Base-by-base conservation (phyloP, 208 protist species). In the Acanthamoeba healyi region DNA sequence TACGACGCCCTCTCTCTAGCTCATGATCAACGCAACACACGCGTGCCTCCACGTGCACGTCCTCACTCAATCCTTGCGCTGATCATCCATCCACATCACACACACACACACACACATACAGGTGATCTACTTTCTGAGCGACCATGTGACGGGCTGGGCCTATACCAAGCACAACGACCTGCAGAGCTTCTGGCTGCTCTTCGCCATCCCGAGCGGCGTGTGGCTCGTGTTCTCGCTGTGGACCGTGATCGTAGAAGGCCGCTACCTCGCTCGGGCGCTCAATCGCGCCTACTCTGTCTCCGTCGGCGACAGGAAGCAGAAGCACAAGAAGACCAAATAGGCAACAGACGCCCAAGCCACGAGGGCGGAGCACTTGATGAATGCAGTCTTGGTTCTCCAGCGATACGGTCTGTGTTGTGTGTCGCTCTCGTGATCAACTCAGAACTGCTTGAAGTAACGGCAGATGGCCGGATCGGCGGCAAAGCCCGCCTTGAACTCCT, bases 61-160 rank as follows among this genome's bases (percentile, higher is more conserved):
- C 54, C 22, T 32, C n/a, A 26, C 65, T 40, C 36, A 36, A 12
- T 6, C 63, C 34, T 72, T 1, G 29, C 36, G 26, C 65, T 36
- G 17, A 40, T 22, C 32, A 19, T 12, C 1, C 61, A n/a, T 70
- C 61, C 19, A 10, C 61, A 34, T 24, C 61, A 34, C 61, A 12
- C 29, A 70, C 61, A 70, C 32, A 26, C 61, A 19, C 46, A 51
- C 19, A 24, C 54, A 61, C 54, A 58, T 22, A 32, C 36, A 77
- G 70, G 70, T 81, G 17, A 81, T 81, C 70, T 81, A 81, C 38
- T 81, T 81, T 38, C 70, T 81, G 70, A 81, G 70, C 70, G 70
- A 81, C 70, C 40, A 81, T 38, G 38, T 81, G 38, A 81, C 70
- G 34, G 70, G 70, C 0, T 81, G 70, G 70, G 70, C 70, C 34